Conservation (phyloP, 352 stramenopile species). For the Hyaloperonospora arabidopsidis region DNA sequence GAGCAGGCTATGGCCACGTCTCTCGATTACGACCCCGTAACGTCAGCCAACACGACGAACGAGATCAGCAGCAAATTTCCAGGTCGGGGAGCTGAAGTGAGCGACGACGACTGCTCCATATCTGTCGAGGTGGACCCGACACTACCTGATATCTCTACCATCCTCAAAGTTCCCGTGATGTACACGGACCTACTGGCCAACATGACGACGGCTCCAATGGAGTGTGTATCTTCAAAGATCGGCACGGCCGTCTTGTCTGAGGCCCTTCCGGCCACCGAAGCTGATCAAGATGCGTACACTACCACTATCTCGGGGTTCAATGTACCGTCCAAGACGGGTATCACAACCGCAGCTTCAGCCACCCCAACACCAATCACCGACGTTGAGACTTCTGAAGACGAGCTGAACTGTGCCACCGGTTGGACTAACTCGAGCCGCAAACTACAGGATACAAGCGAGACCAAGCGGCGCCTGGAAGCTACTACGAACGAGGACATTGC, state of each 20-base stretch:
- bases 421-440: slow-evolving; percentile 17
- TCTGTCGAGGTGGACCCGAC: slow-evolving; percentile 17
- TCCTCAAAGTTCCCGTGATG: slow-evolving; percentile 15
- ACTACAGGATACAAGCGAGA: slow-evolving; percentile 3
- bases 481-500: slow-evolving; percentile 23
- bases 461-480: slow-evolving; percentile 18
- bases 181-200: slow-evolving; percentile 18
- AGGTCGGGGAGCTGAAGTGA: slow-evolving; percentile 6
- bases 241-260: slow-evolving; percentile 14
- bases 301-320: too few relatives aligned
- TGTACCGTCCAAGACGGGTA: too few relatives aligned
- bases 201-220: slow-evolving; percentile 9
- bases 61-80: slow-evolving; percentile 16
- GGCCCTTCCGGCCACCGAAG: slow-evolving; percentile 8
- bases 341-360: too few relatives aligned
- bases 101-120: slow-evolving; percentile 13
- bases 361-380: too few relatives aligned
- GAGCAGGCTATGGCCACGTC: slow-evolving; percentile 12
- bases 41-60: slow-evolving; percentile 6
- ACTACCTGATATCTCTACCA: slow-evolving; percentile 22
- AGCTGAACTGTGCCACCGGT: slow-evolving; percentile 20
- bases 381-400: not conserved
- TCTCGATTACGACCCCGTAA: slow-evolving; percentile 16
- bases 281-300: not conserved
- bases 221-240: slow-evolving; percentile 20